Base-by-base conservation (phyloP, 257 asterid genomes). In the Misopates orontium region DNA sequence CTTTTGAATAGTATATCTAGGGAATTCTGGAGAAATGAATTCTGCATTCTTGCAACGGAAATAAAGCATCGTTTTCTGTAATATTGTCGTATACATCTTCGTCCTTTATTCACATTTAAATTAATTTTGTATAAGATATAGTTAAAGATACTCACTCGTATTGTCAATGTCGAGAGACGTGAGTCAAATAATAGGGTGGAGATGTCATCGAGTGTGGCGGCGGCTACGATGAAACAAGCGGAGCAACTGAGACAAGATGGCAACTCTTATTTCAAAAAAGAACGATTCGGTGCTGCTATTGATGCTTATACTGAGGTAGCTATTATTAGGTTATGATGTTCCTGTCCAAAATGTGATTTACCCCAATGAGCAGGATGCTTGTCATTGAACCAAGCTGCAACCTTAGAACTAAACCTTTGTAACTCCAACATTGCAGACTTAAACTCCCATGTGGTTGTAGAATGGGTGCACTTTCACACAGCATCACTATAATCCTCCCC, bases 261-360 rank as follows among this genome's bases (percentile, higher is more conserved):
- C 13, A 92, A 92, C 75, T 6, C 28, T 63, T 90, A 78, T 71
- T 92, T 92, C 65, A 82, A 73, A 13, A 92, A 84, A 55, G 78
- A 73, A 44, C 86, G 91, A 23, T 77, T 84, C 11, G 93, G 87
- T 39, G 97, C 98, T 51, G 98, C 98, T 56, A 85, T 92, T 52
- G 98, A 87, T 77, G 97, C 96, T 68, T 92, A 92, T 56, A 89
- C 98, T 2, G 95, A 84, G 95, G 3, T 28, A 7, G 3, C 36
- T 2, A 28, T 28, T 28, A 3, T 28, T 28, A 28, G 36, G 3
- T 28, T 28, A n/a, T n/a, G n/a, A n/a, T n/a, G 10, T 3, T 1
- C 6, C 19, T 12, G 14, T 11, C 19, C 17, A 19, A 25, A 56
- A 20, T 56, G 42, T 24, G 45, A n/a, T 12, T 13, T 56, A 12